Percentiles rank a stretch among this genome's conserved stretches.
These are phyloP conservation scores for Davidsoniella virescens DNA, from an alignment of 2,329 filamentous ascomycete species.

Conservation along the genomic window DNA sequence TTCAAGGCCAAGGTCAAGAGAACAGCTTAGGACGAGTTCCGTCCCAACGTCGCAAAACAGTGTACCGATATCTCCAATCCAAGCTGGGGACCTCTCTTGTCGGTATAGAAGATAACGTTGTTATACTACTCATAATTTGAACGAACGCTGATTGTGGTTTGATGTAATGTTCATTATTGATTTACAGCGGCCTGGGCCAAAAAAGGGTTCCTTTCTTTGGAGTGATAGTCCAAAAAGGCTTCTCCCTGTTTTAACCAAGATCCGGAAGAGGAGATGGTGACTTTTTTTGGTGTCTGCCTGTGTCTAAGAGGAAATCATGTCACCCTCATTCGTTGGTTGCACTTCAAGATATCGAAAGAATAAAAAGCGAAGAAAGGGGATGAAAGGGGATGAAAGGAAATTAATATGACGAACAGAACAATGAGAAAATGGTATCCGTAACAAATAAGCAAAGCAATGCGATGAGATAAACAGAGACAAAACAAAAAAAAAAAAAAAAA, in stretches of 20 bases:
- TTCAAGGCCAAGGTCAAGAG: constrained; percentile 28
- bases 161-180: constrained; percentile 5
- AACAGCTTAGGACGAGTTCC: too few relatives aligned
- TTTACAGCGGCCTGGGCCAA: constrained; percentile 8
- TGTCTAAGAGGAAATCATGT: constrained; percentile 10
- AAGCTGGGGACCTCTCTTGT: too few relatives aligned
- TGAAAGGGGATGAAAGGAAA: constrained; percentile 9
- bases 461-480: too few relatives aligned
- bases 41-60: too few relatives aligned
- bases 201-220: too few relatives aligned
- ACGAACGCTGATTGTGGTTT: constrained; percentile 1
- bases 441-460: neutral
- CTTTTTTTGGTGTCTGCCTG: constrained; percentile 11
- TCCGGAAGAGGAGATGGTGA: constrained; percentile 11
- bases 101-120: neutral
- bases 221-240: too few relatives aligned
- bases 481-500: too few relatives aligned
- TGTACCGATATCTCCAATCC: too few relatives aligned
- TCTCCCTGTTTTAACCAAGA: neutral
- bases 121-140: constrained; percentile 1
- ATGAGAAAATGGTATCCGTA: neutral
- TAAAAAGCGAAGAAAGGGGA: constrained; percentile 5
- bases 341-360: neutral
- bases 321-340: neutral
- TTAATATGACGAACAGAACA: constrained; percentile 3